Percentiles rank a stretch among this genome's conserved stretches.
Conservation (phyloP, 768 basidiomycete genomes). For the Leccinum rimulosum region DNA sequence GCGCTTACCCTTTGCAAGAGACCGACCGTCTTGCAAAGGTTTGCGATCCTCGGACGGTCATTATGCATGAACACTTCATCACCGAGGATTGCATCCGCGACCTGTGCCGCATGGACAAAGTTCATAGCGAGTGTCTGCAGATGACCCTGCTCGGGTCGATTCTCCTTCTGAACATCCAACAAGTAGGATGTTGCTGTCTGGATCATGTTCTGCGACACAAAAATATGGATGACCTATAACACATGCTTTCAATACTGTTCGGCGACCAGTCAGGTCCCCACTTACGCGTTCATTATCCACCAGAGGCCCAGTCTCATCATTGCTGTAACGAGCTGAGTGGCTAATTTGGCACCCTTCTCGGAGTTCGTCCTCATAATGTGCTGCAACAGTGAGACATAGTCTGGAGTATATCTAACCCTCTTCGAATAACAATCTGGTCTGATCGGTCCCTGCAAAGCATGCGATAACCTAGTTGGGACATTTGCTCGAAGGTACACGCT, state of each 20-base stretch:
- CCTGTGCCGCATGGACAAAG: conserved; percentile 85
- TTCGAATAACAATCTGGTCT: conserved; percentile 96
- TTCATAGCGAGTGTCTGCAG: conserved; percentile 99
- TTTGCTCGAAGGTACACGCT: conserved; percentile 98
- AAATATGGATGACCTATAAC: conserved; percentile 88
- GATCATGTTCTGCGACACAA: conserved; percentile 99
- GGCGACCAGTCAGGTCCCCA: conserved; percentile 3
- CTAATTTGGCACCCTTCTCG: conserved; percentile 98
- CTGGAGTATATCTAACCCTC: conserved; percentile 92
- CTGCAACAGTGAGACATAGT: conserved; percentile 88
- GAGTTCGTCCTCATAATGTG: conserved; percentile 95
- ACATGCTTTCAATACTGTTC: background rate
- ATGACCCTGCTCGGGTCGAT: conserved; percentile 94
- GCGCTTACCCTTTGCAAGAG: conserved; percentile 79
- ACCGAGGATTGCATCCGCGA: conserved; percentile 97
- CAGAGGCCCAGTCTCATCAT: conserved; percentile 88
- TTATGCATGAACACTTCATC: conserved; percentile 99
- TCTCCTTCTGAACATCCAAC: conserved; percentile 96
- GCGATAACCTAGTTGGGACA: conserved; percentile 98
- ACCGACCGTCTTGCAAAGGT: conserved; percentile 97
- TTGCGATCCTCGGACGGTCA: conserved; percentile 94
- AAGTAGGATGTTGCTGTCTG: conserved; percentile 98
- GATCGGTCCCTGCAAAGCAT: conserved; percentile 98
- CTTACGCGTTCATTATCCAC: conserved; percentile 89
- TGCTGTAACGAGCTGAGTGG: conserved; percentile 73